Conservation (phyloP, 2,329 filamentous ascomycete genomes). For the Emmonsiellopsis sp. region DNA sequence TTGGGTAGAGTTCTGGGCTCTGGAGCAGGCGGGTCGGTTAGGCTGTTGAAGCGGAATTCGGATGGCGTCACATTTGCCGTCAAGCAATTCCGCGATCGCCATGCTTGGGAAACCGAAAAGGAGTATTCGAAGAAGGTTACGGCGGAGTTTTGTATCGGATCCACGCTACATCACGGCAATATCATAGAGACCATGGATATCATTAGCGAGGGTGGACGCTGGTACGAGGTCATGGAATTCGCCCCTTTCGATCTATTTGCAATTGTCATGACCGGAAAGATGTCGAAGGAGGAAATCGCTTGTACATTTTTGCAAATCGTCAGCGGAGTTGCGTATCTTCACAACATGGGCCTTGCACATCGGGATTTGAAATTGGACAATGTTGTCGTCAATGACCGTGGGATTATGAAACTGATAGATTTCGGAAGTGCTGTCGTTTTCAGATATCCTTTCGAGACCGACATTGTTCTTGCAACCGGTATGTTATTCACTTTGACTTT, state of each 20-base stretch:
- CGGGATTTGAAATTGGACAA: conserved; percentile 95
- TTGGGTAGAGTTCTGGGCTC: conserved; percentile 89
- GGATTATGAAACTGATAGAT: conserved; percentile 99
- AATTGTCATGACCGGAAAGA: conserved; percentile 97
- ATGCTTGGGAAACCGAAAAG: conserved; percentile 86
- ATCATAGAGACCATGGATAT: conserved; percentile 98
- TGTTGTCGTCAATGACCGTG: conserved; percentile 89
- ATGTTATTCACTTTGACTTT: conserved; percentile 25
- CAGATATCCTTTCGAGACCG: conserved; percentile 91
- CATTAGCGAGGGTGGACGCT: conserved; percentile 82
- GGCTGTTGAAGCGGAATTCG: conserved; percentile 84
- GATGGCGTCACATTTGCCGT: conserved; percentile 93
- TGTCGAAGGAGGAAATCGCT: conserved; percentile 81
- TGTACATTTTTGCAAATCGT: conserved; percentile 92
- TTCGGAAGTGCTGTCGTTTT: conserved; percentile 97
- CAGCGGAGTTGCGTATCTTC: conserved; percentile 86
- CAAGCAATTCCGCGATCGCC: conserved; percentile 87
- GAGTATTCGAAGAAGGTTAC: conserved; percentile 98
- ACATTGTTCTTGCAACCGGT: conserved; percentile 73
- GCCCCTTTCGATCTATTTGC: conserved; percentile 93
- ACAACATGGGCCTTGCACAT: conserved; percentile 90
- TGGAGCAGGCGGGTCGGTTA: conserved; percentile 87
- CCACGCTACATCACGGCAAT: conserved; percentile 92
- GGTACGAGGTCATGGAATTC: conserved; percentile 99
- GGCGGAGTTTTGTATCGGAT: conserved; percentile 95